These are phyloP conservation scores for Cephaloascus fragrans DNA, from an alignment of 805 yeast genomes.

Conservation along the genomic window DNA sequence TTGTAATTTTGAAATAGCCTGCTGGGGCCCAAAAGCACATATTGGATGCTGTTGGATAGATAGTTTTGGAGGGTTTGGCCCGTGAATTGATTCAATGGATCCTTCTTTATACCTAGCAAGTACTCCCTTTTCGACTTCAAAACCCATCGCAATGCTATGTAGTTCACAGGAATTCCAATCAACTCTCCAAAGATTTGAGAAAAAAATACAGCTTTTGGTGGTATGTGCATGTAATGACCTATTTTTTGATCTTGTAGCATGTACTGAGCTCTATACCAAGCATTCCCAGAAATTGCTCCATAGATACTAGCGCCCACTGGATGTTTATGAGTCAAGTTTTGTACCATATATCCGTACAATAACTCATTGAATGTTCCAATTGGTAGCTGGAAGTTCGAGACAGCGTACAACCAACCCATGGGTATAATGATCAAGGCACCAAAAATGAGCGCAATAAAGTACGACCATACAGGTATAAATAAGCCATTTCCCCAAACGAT, in stretches of 20 bases:
- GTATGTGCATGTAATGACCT: constrained; percentile 44
- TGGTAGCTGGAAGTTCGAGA: constrained; percentile 41
- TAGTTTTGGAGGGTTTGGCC: constrained; percentile 22
- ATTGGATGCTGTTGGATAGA: constrained; percentile 31
- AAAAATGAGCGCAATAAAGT: constrained; percentile 29
- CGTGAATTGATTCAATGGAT: constrained; percentile 33
- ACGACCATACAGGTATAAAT: constrained; percentile 16
- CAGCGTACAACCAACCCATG: constrained; percentile 38
- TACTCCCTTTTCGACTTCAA: constrained; percentile 23
- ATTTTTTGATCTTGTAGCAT: constrained; percentile 30
- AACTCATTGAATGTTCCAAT: constrained; percentile 44
- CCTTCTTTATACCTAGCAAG: constrained; percentile 19
- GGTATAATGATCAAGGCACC: constrained; percentile 40
- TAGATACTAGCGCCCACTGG: constrained; percentile 41
- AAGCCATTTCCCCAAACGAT: neutral
- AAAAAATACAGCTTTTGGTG: constrained; percentile 39
- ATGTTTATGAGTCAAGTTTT: constrained; percentile 20
- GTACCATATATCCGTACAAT: constrained; percentile 35
- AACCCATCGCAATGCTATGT: constrained; percentile 38
- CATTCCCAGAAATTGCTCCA: constrained; percentile 44
- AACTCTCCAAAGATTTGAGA: constrained; percentile 44
- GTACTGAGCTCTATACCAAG: constrained; percentile 42
- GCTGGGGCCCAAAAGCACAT: constrained; percentile 29
- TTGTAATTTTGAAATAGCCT: constrained; percentile 24
- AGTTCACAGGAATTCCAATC: constrained; percentile 44